phyloP scores from a whole-genome alignment of 176 grass and related monocot genomes.

The Zoysia japonica region DNA sequence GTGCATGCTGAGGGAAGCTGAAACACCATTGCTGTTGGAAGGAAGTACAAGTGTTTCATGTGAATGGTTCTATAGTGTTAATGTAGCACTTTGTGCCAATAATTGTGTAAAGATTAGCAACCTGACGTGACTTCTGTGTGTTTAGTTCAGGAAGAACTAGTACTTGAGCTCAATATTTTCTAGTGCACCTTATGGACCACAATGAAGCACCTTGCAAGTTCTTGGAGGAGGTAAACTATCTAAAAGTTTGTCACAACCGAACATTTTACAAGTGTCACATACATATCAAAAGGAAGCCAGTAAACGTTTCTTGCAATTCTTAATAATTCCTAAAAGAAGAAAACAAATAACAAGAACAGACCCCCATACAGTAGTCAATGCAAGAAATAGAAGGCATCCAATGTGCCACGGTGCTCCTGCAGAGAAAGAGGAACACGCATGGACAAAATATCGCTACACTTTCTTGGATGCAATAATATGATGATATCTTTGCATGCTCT shows the following conservation, averaged over 20 bases:
- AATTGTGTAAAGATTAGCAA: too few species aligned
- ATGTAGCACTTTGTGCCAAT: conserved; percentile 4
- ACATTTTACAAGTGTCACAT: not conserved
- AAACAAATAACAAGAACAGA: conserved; percentile 3
- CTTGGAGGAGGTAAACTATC: conserved; percentile 2
- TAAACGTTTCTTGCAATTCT: not conserved
- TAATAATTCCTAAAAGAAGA: not conserved
- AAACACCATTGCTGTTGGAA: conserved; percentile 32
- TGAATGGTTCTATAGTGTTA: conserved; percentile 31
- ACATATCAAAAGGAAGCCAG: not conserved
- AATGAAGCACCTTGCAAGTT: conserved; percentile 5
- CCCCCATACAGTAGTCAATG: conserved; percentile 16
- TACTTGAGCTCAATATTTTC: conserved; percentile 10
- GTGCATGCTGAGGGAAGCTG: conserved; percentile 36
- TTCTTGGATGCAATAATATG: conserved; percentile 43
- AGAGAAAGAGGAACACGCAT: conserved; percentile 37
- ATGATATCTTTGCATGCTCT: conserved; percentile 48
- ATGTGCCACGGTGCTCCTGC: conserved; percentile 22
- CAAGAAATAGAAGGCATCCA: conserved; percentile 7
- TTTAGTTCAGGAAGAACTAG: not conserved
- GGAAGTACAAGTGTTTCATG: conserved; percentile 15
- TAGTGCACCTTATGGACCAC: conserved; percentile 19
- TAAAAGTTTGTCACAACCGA: not conserved
- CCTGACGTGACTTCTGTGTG: not conserved
- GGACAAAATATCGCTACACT: conserved; percentile 24